These are phyloP conservation scores for Rhizophlyctis rosea DNA, from an alignment of 192 early-diverging fungal genomes.

Conservation along the genomic window DNA sequence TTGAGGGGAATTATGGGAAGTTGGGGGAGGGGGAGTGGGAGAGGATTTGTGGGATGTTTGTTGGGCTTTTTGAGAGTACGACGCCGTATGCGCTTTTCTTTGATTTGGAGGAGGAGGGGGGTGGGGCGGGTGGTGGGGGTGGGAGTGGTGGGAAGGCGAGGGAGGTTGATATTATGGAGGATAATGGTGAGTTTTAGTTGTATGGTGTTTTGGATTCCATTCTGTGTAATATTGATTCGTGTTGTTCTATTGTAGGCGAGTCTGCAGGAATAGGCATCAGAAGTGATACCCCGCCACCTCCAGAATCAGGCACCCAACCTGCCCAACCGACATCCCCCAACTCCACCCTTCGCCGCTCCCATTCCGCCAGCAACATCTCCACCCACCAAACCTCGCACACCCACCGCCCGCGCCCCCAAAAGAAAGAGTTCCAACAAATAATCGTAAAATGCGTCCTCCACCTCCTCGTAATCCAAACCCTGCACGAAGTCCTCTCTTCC, in stretches of 20 bases:
- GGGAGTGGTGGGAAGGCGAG: not conserved
- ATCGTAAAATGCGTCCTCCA: slow-evolving; percentile 90
- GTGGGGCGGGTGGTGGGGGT: not conserved
- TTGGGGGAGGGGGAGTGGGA: slow-evolving; percentile 73
- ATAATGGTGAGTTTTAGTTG: no score
- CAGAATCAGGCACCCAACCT: no score
- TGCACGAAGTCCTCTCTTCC: slow-evolving; percentile 67
- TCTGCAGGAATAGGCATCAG: no score
- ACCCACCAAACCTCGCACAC: slow-evolving; percentile 3
- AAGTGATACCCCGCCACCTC: no score
- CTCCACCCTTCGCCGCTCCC: not conserved
- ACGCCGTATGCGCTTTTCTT: slow-evolving; percentile 73
- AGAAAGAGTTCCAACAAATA: slow-evolving; percentile 76
- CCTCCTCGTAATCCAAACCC: slow-evolving; percentile 82
- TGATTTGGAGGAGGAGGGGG: slow-evolving; percentile 32
- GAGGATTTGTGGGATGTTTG: slow-evolving; percentile 66
- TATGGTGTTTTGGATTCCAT: not conserved
- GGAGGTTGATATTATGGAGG: not conserved
- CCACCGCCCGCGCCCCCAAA: slow-evolving; percentile 45
- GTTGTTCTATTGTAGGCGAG: no score
- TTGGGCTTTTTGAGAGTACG: slow-evolving; percentile 72
- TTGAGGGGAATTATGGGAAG: slow-evolving; percentile 73
- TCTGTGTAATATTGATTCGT: no score
- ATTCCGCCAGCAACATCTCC: not conserved
- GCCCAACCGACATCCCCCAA: no score